These are phyloP conservation scores for Kitagawia praeruptora DNA, from an alignment of 129 eudicot species.

Conservation along the genomic window DNA sequence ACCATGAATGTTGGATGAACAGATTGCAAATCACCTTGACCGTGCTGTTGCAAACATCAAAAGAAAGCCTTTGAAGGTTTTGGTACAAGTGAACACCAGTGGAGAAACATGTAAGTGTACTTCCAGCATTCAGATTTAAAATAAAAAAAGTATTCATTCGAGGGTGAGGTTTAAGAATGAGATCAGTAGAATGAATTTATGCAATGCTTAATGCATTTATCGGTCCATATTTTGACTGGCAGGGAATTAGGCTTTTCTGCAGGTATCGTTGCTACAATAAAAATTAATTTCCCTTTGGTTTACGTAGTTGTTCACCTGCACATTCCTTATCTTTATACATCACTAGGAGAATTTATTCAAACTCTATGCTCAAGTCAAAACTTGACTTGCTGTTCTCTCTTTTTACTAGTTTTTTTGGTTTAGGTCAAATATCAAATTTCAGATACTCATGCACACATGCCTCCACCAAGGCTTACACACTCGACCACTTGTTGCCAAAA, in stretches of 20 bases:
- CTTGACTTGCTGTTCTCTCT: background rate
- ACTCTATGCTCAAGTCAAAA: background rate
- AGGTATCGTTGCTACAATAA: background rate
- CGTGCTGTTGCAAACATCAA: constrained; percentile 74
- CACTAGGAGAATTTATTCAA: background rate
- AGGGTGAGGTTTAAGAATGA: background rate
- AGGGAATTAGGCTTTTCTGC: background rate
- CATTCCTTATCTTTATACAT: background rate
- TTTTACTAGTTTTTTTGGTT: background rate
- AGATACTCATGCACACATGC: background rate
- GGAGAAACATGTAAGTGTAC: constrained; percentile 75
- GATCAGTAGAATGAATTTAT: background rate
- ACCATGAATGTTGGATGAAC: constrained; percentile 24
- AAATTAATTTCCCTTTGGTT: background rate
- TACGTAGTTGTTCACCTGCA: background rate
- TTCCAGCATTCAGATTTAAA: background rate
- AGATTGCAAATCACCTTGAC: constrained; percentile 87
- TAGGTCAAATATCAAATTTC: too few species aligned
- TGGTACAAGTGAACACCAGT: constrained; percentile 96
- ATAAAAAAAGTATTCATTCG: background rate
- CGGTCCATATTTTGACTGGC: background rate
- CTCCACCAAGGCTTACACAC: background rate
- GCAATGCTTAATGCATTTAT: background rate
- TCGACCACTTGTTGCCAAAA: background rate
- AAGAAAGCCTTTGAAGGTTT: constrained; percentile 67